Conservation (phyloP, 257 asterid species). For the Ballota nigra region DNA sequence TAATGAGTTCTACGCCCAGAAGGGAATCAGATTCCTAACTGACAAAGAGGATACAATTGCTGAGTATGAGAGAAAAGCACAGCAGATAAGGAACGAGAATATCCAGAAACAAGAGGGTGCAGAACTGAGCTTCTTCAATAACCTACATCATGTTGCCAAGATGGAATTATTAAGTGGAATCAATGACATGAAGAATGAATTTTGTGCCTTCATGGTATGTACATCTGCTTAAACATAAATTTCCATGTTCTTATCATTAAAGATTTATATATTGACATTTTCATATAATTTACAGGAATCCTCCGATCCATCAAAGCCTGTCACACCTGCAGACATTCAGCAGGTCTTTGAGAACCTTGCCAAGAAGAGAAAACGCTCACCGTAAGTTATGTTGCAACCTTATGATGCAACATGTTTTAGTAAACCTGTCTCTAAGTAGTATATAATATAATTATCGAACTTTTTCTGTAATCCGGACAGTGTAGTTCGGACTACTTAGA, state of each 20-base stretch:
- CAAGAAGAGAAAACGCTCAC: slow-evolving; percentile 57
- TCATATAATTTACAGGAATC: slow-evolving; percentile 41
- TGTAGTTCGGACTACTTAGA: background rate
- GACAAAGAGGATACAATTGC: slow-evolving; percentile 90
- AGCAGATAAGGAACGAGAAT: slow-evolving; percentile 75
- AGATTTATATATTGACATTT: background rate
- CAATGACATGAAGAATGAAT: slow-evolving; percentile 83
- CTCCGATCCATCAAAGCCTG: slow-evolving; percentile 55
- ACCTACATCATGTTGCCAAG: slow-evolving; percentile 78
- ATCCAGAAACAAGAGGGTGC: slow-evolving; percentile 66
- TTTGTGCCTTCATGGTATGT: slow-evolving; percentile 64
- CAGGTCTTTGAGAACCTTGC: slow-evolving; percentile 76
- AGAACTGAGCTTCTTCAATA: slow-evolving; percentile 60
- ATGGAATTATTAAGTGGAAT: slow-evolving; percentile 80
- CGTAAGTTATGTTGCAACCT: slow-evolving; percentile 21
- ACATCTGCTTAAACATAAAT: slow-evolving; percentile 6
- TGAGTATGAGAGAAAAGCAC: slow-evolving; percentile 83
- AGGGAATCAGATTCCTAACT: slow-evolving; percentile 60
- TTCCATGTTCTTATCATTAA: background rate
- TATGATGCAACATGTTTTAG: background rate
- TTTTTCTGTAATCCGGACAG: background rate
- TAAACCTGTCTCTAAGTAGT: background rate
- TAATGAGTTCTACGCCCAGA: slow-evolving; percentile 51
- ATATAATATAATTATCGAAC: background rate
- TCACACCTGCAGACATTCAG: slow-evolving; percentile 68